Evolutionary conservation across 495 filamentous ascomycete genomes (phyloP).

Genomic region (Penicillium argentinense): DNA sequence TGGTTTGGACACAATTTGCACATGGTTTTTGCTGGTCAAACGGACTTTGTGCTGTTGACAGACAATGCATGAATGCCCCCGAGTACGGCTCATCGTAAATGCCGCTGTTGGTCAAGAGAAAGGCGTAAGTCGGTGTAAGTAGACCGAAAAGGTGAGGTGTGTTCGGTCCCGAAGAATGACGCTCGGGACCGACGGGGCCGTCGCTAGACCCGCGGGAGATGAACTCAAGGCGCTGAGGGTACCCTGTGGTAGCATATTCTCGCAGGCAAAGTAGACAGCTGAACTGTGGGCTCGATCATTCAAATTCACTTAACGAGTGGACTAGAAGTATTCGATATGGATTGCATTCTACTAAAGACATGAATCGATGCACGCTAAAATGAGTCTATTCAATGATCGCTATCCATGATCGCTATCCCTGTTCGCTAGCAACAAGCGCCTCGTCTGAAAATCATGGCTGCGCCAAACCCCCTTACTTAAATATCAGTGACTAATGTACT

Average conservation of each 20-base stretch:
- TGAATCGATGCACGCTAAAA: no score
- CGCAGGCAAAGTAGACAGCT: no score
- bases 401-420: constrained; percentile 24
- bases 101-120: neutral
- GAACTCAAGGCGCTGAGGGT: no score
- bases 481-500: constrained; percentile 93
- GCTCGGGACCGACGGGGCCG: neutral
- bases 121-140: no score
- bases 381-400: constrained; percentile 20
- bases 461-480: neutral
- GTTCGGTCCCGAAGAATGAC: constrained; percentile 3
- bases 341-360: no score
- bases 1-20: constrained; percentile 28
- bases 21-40: constrained; percentile 36
- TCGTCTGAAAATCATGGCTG: neutral
- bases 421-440: neutral
- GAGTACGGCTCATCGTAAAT: constrained; percentile 2
- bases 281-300: no score
- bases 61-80: constrained; percentile 18
- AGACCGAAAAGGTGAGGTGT: no score
- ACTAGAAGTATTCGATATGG: no score
- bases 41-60: constrained; percentile 40
- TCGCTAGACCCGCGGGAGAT: no score
- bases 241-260: no score
- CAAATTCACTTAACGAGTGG: no score